These are phyloP conservation scores for Hordeum pubiflorum DNA, from an alignment of 202 grass and related monocot genomes.

Conservation along the genomic window DNA sequence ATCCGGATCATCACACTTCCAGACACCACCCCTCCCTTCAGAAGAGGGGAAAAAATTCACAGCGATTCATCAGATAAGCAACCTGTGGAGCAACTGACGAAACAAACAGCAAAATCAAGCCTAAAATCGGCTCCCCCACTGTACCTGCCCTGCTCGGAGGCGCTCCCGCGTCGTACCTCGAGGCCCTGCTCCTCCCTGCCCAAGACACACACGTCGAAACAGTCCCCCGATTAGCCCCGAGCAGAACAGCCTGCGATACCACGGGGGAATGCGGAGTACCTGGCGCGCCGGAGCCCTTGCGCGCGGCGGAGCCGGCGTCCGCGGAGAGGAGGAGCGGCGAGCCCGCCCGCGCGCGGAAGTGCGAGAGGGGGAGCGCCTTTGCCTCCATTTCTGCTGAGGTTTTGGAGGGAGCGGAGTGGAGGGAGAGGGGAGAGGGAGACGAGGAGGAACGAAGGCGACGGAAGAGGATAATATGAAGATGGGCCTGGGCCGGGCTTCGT, in stretches of 20 bases:
- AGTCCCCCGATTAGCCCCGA: not conserved
- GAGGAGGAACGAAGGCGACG: not conserved
- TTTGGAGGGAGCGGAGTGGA: not conserved
- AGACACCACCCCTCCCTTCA: conserved; percentile 7
- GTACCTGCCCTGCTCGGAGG: conserved; percentile 25
- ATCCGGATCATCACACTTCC: conserved; percentile 14
- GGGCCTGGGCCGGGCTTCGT: not conserved
- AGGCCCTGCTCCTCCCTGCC: conserved; percentile 26
- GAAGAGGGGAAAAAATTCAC: not conserved
- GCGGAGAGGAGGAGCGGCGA: not conserved
- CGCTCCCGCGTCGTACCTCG: not conserved
- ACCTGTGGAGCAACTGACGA: not conserved
- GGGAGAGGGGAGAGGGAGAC: not conserved
- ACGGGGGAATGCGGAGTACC: conserved; percentile 1
- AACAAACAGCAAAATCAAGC: conserved; percentile 5
- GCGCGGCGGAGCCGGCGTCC: not conserved
- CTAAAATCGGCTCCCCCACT: not conserved
- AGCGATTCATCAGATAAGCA: not conserved
- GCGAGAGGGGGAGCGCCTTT: not conserved
- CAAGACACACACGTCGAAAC: not conserved
- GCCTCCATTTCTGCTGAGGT: conserved; percentile 37
- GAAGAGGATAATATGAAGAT: conserved; percentile 8
- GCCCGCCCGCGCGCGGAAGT: conserved; percentile 6
- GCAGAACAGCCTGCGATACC: not conserved
- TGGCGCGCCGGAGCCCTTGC: not conserved